Evolutionary conservation across 805 yeast species (phyloP).

Genomic region (Saturnispora silvae): DNA sequence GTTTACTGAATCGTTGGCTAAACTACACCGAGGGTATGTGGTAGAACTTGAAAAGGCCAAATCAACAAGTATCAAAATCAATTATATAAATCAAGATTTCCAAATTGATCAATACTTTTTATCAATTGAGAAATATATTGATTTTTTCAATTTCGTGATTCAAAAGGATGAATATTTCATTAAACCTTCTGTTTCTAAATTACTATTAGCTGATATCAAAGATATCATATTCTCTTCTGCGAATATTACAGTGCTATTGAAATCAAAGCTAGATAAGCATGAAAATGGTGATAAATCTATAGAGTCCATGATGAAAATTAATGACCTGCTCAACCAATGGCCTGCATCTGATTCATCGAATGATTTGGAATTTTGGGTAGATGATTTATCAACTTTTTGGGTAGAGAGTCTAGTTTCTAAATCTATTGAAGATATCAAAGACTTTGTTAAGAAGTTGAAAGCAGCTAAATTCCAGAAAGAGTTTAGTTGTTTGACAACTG

Average conservation of each 20-base stretch:
- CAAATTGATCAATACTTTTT: conserved; percentile 7
- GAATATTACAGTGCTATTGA: conserved; percentile 20
- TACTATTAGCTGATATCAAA: conserved; percentile 15
- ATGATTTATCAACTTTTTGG: conserved; percentile 23
- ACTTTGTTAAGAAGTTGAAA: conserved; percentile 13
- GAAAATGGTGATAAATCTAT: conserved; percentile 1
- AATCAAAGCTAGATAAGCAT: conserved; percentile 15
- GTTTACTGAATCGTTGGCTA: conserved; percentile 13
- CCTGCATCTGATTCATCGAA: conserved; percentile 19
- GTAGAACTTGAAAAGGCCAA: conserved; percentile 6
- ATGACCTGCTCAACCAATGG: conserved; percentile 20
- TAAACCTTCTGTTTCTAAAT: conserved; percentile 15
- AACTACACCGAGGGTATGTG: conserved; percentile 11
- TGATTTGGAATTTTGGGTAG: conserved; percentile 27
- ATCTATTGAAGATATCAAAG: conserved; percentile 20
- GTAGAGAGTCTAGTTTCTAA: conserved; percentile 17
- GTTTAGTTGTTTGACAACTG: conserved; percentile 5
- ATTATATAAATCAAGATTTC: not conserved
- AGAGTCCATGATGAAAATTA: conserved; percentile 13
- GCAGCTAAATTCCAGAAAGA: conserved; percentile 9
- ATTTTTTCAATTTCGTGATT: conserved; percentile 16
- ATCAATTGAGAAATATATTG: conserved; percentile 16
- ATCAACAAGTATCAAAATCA: conserved; percentile 3
- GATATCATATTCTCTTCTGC: conserved; percentile 16
- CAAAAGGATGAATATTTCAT: conserved; percentile 12